A percentile compares a stretch with the other conserved stretches of the same genome.
These are phyloP conservation scores for Saturnispora besseyi DNA, from an alignment of 805 yeast genomes.

Conservation along the genomic window DNA sequence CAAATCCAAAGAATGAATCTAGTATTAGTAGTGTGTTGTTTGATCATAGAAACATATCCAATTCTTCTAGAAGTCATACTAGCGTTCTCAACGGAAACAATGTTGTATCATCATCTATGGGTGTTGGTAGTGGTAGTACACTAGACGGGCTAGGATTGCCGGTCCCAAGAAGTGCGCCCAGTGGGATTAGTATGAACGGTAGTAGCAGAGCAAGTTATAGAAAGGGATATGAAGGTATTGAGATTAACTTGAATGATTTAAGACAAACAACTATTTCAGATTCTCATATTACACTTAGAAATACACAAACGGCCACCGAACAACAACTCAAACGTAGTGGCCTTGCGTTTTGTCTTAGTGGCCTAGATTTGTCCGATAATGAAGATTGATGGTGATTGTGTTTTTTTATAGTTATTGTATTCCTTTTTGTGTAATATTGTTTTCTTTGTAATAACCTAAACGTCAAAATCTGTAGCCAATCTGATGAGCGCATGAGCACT, in stretches of 20 bases:
- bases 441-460: neutral
- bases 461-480: neutral
- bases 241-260: neutral
- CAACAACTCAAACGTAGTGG: conserved; percentile 6
- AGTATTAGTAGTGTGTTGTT: neutral
- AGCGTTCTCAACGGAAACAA: neutral
- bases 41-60: neutral
- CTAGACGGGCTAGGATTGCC: conserved; percentile 8
- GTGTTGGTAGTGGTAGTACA: neutral
- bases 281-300: neutral
- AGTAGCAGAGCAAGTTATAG: neutral
- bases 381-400: neutral
- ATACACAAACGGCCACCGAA: neutral
- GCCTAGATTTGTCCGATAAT: conserved; percentile 6
- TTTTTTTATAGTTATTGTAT: neutral
- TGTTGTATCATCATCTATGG: neutral
- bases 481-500: neutral
- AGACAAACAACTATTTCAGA: neutral
- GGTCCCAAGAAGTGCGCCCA: neutral
- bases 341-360: conserved; percentile 13
- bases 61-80: neutral
- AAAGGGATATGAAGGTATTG: neutral
- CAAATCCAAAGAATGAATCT: neutral
- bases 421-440: neutral
- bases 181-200: neutral